Base-by-base conservation (phyloP, 108 stramenopile genomes). In the Discostella stelligeroides region DNA sequence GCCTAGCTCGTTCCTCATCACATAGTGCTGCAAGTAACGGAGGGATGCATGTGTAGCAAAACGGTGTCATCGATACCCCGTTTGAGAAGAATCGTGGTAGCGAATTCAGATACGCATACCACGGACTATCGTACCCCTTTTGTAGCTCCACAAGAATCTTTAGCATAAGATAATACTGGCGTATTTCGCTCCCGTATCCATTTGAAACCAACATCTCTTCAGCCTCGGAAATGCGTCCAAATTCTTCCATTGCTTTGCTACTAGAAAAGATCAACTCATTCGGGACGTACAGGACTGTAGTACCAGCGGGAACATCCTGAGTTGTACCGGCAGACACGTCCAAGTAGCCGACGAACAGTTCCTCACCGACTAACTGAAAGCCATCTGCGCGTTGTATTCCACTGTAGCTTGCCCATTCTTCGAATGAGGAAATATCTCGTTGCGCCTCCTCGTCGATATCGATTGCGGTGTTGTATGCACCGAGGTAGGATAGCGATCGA, bases 351-450 rank as follows among this genome's bases (percentile, higher is more conserved):
- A 75, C 76, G n/a, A n/a, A n/a, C 12, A 39, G 14, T 18, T 62
- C 34, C 48, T 72, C 72, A 0, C 59, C 48, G 37, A 63, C 46
- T 13, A 82, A 34, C 23, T 79, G 76, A 21, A 84, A 58, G 6
- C 84, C 84, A 18, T 72, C 77, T 11, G 76, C 65, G 24, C 60
- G 43, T 62, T 82, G 77, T 27, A 84, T 76, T 18, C 84, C 84
- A 64, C 73, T 73, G 23, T 46, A 40, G 11, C 54, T 46, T 18
- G 77, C 76, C 84, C 84, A 84, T 49, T 79, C 73, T 14, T 79
- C 74, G 50, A 85, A 66, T 1, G 78, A 50, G 14, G 13, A 68
- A 49, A 78, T 49, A 56, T 84, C 81, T 40, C 84, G 57, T 39
- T 48, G 28, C 14, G 80, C 53, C 11, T 42, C 45, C 39, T 84